Base-by-base conservation (phyloP, 2,329 filamentous ascomycete genomes). In the Fusarium anthophilum region DNA sequence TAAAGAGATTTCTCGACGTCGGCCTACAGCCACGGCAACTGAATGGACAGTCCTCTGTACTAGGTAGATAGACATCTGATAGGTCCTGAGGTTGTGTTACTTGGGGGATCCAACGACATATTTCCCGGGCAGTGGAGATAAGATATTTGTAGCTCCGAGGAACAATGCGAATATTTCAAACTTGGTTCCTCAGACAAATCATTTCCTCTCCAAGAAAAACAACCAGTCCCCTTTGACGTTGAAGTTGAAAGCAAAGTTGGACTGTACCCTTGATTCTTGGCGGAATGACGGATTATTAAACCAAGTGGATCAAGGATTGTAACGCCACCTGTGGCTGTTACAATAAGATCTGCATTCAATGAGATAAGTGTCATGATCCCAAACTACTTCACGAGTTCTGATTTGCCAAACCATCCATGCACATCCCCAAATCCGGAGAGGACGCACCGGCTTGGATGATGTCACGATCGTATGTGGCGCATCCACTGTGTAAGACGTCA, bases 401-500 rank as follows among this genome's bases (percentile, higher is more conserved):
- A 73, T 74, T 73, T 56, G 71, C 50, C 48, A 55, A 54, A 26
- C 37, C 4, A 38, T 17, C 45, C 53, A 60, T 61, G 41, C 44
- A 51, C 66, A 35, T 60, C 45, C 38, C 22, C 60, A 39, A 48
- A 32, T 9, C 64, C 76, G 76, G 76, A 77, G 74, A 59, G 63
- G 62, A 61, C 32, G 13, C 62, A 35, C 76, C 74, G 69, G 66
- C 37, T 24, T 41, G 38, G 37, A 78, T 78, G 76, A 78, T 77
- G 70, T 77, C 76, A 78, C 32, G 15, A 30, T 44, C 14, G 28
- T 30, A 15, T 77, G 72, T 73, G 74, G 76, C 75, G 72, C 48
- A 32, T 60, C 24, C 28, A 76, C 72, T 72, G 65, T 77, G 62
- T 43, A 44, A 32, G n/a, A 17, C n/a, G 3, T 12, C 45, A 18